Base-by-base conservation (phyloP, 805 yeast species). In the Candida mattraensis region DNA sequence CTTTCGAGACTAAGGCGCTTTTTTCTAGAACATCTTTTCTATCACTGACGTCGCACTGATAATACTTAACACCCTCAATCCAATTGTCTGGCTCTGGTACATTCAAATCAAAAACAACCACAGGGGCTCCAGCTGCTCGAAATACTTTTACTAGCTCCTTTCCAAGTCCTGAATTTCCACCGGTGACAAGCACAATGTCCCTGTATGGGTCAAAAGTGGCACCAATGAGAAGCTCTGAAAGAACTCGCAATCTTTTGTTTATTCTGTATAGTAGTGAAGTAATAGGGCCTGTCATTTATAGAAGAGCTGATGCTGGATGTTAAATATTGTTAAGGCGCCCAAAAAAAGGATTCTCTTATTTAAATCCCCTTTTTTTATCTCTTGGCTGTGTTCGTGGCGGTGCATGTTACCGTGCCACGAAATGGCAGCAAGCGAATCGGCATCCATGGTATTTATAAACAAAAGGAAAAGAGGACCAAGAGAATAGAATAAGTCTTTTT, bases 81-180 rank as follows among this genome's bases (percentile, higher is more conserved):
- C 33, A 40, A 0, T 56, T 44, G 9, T 56, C 57, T 0, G 54
- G 51, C 3, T 64, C 66, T 2, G 81, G 79, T n/a, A 61, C 35
- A 11, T 33, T 33, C 2, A 85, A 45, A 50, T 91, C 97, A 27
- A 86, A 63, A 0, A 83, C 83, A 1, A 83, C 78, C 0, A 86
- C 83, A 18, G 56, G 68, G 8, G 76, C 72, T 0, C 68, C 69
- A 16, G 62, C 54, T 6, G 45, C 45, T 5, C 63, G 58, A 35
- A 89, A 70, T 16, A 53, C 51, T 11, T 48, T 43, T 0, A 72
- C 85, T 3, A 91, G 44, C 44, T 78, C 84, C 26, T 62, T 63
- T 0, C 98, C 98, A 7, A 91, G 66, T 0, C 97, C 98, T 0
- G 77, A 64, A 3, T 74, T 56, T 0, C 97, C 98, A 0, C 98